These are phyloP conservation scores for Vaccinium macrocarpon DNA, from an alignment of 148 eudicot species.

Conservation along the genomic window DNA sequence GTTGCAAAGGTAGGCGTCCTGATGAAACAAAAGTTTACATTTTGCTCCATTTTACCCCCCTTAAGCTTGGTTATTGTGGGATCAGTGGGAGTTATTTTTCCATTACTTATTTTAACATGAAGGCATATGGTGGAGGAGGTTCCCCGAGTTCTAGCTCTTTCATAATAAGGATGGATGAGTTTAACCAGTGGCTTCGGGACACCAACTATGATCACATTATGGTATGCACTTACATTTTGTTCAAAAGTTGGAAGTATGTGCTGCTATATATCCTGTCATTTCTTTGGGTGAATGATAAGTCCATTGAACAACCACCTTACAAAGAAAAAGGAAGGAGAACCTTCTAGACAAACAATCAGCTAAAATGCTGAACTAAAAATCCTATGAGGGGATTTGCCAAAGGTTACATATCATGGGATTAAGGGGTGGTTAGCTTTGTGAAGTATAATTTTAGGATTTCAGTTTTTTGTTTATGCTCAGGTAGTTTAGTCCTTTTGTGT, in stretches of 20 bases:
- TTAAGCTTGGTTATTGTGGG: background rate
- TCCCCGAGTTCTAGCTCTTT: constrained; percentile 76
- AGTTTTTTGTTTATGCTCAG: no score
- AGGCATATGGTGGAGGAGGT: constrained; percentile 99
- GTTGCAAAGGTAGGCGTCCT: constrained; percentile 70
- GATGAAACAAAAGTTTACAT: background rate
- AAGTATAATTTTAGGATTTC: no score
- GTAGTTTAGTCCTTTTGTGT: no score
- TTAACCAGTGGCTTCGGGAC: constrained; percentile 63
- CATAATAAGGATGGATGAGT: constrained; percentile 93
- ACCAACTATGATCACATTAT: constrained; percentile 23
- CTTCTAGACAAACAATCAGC: no score
- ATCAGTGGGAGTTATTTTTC: constrained; percentile 8
- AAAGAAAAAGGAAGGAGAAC: no score
- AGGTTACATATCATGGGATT: no score
- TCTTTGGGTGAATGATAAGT: no score
- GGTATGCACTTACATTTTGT: constrained; percentile 6
- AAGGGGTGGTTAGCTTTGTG: no score
- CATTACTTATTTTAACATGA: constrained; percentile 17
- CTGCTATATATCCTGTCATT: background rate
- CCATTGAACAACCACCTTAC: no score
- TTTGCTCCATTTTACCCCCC: constrained; percentile 2
- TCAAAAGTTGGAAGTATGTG: background rate
- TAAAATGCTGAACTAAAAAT: no score
- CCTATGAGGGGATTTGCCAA: no score